Evolutionary conservation across 352 stramenopile species (phyloP), one percentile per base, ranked within the genome.

Genomic region (Phytophthora pistaciae): DNA sequence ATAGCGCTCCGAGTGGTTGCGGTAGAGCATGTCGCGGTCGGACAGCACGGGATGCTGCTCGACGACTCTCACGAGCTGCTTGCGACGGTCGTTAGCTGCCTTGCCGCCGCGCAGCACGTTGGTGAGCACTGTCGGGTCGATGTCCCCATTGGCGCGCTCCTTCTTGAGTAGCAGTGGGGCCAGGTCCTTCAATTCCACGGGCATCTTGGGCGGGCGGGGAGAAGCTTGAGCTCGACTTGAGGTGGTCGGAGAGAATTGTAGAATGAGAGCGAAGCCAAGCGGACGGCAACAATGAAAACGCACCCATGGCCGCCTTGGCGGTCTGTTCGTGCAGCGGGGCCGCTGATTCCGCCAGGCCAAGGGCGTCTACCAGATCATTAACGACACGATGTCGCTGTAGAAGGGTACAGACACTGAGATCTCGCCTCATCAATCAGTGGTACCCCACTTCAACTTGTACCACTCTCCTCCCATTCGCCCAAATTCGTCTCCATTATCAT

Each of bases 131-230:
- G 50, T 14, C 1, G 73, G 61, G 70, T 89, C 48, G 7, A 89
- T 63, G 68, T 92, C 66, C 1, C 84, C 83, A 42, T 75, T 75
- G 18, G 74, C 67, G 23, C 83, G 83, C 52, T 91, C 83, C 54
- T 78, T 84, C 68, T 88, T 86, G 56, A 91, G 76, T 57, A 88
- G 67, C 56, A 88, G 61, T 48, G 79, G 83, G n/a, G 79, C 83
- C 49, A 91, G 60, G 59, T 91, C 83, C 72, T 88, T 90, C 44
- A 90, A 73, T 64, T 88, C 80, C 18, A 83, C 60, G 69, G 59
- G n/a, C 52, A 73, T 68, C 38, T 46, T 46, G 38, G 48, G 49
- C 29, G 27, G 9, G 55, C 9, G 8, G 5, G 36, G 36, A 18
- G 36, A 42, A 42, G 5, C 11, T 42, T 49, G 27, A 29, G 29